Evolutionary conservation across 495 filamentous ascomycete genomes (phyloP), one percentile per base, ranked within the genome.

Genomic region (Tricharina praecox): DNA sequence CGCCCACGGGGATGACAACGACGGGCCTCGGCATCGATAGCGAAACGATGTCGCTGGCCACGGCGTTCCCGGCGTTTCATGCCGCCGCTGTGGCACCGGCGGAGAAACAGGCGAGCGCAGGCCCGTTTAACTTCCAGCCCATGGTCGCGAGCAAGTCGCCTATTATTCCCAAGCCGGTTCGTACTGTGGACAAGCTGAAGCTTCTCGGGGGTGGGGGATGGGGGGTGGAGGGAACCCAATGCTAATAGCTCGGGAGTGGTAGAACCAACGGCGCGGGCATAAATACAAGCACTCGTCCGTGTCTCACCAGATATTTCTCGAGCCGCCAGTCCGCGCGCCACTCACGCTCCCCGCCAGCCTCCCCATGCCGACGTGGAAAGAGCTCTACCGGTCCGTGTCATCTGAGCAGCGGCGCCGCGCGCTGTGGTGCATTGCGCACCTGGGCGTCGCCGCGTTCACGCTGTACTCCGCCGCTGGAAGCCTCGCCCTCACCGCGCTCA

Each of bases 271-370:
- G 47, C 80, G 87, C 45, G 90, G 90, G 23, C 90, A 97, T 68
- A 86, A 90, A 60, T 97, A 96, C 72, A 93, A 94, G 53, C 90
- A 96, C 68, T 88, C 82, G 61, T 90, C 82, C 57, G 84, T 97
- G 42, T 93, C 84, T 18, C 88, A 95, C 62, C 85, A 93, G 62
- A 87, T 97, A 61, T 93, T 97, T 68, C 81, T 92, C 55, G 85
- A 94, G 61, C 90, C 90, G n/a, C 77, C 84, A 1, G 81, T 80
- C 2, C 73, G 86, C 28, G 81, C 87, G 1, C 90, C 90, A 0
- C 74, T 95, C 20, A 79, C 82, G 10, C 72, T 97, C 0, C 90
- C 90, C n/a, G 83, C 88, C 42, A 88, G 86, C 13, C 73, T 97
- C 0, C 90, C 88, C 10, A 78, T 94, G n/a, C 90, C 90, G 3